Conservation (phyloP, 2,329 filamentous ascomycete genomes). For the Aspergillus aculeatus region DNA sequence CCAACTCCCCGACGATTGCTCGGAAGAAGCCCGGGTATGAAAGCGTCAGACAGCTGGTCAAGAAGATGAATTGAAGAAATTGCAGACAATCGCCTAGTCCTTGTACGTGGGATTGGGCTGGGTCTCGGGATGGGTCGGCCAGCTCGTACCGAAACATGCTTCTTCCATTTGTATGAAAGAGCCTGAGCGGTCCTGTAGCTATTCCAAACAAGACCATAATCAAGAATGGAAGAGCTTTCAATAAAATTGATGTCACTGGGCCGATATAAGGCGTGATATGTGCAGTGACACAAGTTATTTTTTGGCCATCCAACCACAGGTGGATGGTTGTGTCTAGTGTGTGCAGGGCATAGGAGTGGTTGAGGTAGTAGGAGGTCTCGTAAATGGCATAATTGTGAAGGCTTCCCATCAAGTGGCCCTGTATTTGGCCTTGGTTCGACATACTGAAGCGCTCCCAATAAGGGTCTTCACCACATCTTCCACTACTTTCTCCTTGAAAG, state of each 20-base stretch:
- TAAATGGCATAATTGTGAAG: slow-evolving; percentile 5
- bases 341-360: slow-evolving; percentile 2
- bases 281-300: slow-evolving; percentile 8
- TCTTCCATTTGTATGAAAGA: background rate
- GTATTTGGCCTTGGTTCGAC: background rate
- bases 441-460: background rate
- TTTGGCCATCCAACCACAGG: slow-evolving; percentile 6
- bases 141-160: slow-evolving; percentile 15
- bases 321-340: slow-evolving; percentile 11
- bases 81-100: slow-evolving; percentile 12
- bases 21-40: slow-evolving; percentile 17
- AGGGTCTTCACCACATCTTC: background rate
- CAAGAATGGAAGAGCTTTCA: slow-evolving; percentile 4
- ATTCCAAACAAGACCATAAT: slow-evolving; percentile 12
- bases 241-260: background rate
- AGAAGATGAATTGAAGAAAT: slow-evolving; percentile 17
- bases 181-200: background rate
- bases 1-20: slow-evolving; percentile 10
- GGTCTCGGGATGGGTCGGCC: background rate
- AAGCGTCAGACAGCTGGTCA: slow-evolving; percentile 12
- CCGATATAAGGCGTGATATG: slow-evolving; percentile 16
- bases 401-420: background rate
- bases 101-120: slow-evolving; percentile 6
- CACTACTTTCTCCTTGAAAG: background rate
- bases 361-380: slow-evolving; percentile 4